A percentile compares a stretch with the other conserved stretches of the same genome.
phyloP scores from a whole-genome alignment of 345 rosid species.

The Lenwebbia sp. region DNA sequence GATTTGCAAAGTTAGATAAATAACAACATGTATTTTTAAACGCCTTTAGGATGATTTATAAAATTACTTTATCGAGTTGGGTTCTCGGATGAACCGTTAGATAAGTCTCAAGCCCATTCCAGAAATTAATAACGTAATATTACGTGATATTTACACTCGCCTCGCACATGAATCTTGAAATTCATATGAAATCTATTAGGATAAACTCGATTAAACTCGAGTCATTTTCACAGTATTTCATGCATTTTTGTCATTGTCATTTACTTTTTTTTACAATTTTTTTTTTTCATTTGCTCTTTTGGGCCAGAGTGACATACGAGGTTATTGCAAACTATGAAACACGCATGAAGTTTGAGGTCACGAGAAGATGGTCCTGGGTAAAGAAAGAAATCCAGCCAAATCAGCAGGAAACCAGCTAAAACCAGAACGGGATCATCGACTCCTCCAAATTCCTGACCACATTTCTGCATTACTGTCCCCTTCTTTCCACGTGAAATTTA shows the following conservation, averaged over 20 bases:
- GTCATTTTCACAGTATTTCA: neutral
- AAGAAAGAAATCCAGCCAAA: neutral
- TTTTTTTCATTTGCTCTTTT: neutral
- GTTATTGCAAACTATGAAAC: neutral
- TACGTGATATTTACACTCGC: neutral
- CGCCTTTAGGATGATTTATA: neutral
- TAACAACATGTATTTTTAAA: neutral
- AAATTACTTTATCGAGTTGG: neutral
- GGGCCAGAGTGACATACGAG: neutral
- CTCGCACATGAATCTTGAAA: neutral
- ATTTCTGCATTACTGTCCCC: neutral
- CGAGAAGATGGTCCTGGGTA: neutral
- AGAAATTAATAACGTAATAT: neutral
- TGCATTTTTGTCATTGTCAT: neutral
- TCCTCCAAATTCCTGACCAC: neutral
- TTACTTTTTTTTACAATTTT: neutral
- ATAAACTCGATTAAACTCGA: neutral
- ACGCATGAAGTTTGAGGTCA: neutral
- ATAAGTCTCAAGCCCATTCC: neutral
- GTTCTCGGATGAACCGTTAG: neutral
- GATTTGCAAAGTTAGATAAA: neutral
- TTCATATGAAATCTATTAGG: neutral
- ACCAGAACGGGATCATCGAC: neutral
- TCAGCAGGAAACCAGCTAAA: neutral
- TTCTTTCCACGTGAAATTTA: neutral